phyloP scores from a whole-genome alignment of 148 eudicot species.

The Silene latifolia region DNA sequence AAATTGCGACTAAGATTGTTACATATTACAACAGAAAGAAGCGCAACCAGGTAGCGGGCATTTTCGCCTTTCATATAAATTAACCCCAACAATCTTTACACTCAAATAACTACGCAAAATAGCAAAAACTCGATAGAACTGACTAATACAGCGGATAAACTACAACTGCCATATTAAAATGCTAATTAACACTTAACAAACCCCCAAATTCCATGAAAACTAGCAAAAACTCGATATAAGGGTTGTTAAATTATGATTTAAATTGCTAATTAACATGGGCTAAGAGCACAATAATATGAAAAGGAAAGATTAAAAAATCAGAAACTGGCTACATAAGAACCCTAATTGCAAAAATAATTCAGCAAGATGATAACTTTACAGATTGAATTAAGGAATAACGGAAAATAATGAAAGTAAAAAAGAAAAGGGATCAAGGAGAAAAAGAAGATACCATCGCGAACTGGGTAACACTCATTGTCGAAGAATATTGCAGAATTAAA shows the following conservation, averaged over 20 bases:
- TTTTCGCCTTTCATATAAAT: background rate
- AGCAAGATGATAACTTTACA: background rate
- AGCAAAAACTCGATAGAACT: background rate
- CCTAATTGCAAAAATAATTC: background rate
- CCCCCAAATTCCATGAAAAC: constrained; percentile 4
- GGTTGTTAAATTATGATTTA: background rate
- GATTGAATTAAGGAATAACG: background rate
- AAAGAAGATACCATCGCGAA: constrained; percentile 49
- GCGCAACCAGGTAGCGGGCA: too few relatives aligned
- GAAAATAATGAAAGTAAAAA: background rate
- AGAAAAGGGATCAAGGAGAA: background rate
- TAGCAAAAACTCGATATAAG: background rate
- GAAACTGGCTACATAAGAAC: background rate
- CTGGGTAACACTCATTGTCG: constrained; percentile 51
- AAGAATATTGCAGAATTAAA: constrained; percentile 1
- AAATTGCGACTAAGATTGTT: too few relatives aligned
- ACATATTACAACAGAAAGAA: too few relatives aligned
- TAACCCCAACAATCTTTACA: background rate
- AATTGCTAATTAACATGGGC: background rate
- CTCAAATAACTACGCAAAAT: background rate
- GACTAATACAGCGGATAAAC: background rate
- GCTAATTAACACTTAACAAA: background rate
- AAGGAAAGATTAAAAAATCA: background rate
- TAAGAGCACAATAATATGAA: background rate
- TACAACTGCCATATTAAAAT: background rate